Evolutionary conservation across 768 basidiomycete genomes (phyloP).

Genomic region (Leccinum longicurvipes): DNA sequence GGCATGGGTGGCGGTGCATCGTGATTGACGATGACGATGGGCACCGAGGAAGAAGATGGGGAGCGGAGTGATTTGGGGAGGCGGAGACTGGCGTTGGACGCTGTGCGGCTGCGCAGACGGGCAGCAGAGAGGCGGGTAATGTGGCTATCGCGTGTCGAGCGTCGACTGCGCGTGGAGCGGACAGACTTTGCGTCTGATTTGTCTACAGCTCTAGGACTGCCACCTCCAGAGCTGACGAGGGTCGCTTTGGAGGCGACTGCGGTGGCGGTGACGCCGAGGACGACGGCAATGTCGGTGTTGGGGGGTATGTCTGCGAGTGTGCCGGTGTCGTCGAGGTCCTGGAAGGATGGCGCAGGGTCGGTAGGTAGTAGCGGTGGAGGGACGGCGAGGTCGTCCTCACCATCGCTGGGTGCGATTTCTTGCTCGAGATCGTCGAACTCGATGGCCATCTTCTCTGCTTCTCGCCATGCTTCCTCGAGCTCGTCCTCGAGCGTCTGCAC

Average conservation of each 20-base stretch:
- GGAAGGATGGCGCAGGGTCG: conserved; percentile 11
- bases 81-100: conserved; percentile 66
- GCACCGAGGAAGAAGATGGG: conserved; percentile 33
- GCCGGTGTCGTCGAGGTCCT: conserved; percentile 28
- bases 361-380: conserved; percentile 11
- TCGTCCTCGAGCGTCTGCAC: conserved; percentile 62
- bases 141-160: conserved; percentile 26
- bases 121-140: conserved; percentile 57
- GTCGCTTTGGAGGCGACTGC: conserved; percentile 38
- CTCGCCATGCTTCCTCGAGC: conserved; percentile 77
- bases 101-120: conserved; percentile 56
- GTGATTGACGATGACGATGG: conserved; percentile 10
- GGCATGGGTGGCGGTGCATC: conserved; percentile 29
- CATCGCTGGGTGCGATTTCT: conserved; percentile 22
- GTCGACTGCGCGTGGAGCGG: conserved; percentile 24
- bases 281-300: conserved; percentile 30
- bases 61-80: conserved; percentile 42
- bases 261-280: conserved; percentile 36
- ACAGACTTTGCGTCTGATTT: conserved; percentile 24
- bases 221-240: conserved; percentile 19
- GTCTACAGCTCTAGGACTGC: neutral
- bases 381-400: conserved; percentile 1
- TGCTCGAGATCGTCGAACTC: conserved; percentile 66
- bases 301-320: conserved; percentile 22
- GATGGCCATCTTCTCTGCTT: conserved; percentile 67